A percentile compares a stretch with the other conserved stretches of the same genome.
Conservation (phyloP, 148 eudicot species). For the Fagopyrum esculentum region DNA sequence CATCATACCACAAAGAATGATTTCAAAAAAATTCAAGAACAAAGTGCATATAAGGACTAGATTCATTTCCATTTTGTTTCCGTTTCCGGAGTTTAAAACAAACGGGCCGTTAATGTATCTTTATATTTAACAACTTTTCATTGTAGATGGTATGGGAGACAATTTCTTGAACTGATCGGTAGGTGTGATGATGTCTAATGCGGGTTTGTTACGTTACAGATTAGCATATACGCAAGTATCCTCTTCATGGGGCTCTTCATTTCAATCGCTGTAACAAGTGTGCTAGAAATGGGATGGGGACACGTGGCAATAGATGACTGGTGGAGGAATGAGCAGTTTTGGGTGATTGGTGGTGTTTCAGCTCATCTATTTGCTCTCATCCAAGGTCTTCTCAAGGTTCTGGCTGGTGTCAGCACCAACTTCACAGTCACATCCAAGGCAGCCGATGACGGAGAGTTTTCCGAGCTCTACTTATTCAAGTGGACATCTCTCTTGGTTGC, state of each 20-base stretch:
- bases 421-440: conserved; percentile 95
- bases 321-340: conserved; percentile 99
- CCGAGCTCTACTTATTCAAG: conserved; percentile 82
- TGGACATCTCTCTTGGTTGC: conserved; percentile 89
- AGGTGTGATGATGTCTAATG: background rate
- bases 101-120: too few species aligned
- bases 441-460: conserved; percentile 76
- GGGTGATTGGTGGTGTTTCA: conserved; percentile 96
- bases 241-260: conserved; percentile 81
- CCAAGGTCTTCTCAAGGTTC: conserved; percentile 92
- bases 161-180: too few species aligned
- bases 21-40: too few species aligned
- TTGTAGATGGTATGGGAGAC: too few species aligned
- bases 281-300: conserved; percentile 96
- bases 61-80: too few species aligned
- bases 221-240: conserved; percentile 88
- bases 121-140: too few species aligned
- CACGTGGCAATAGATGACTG: conserved; percentile 75
- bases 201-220: conserved; percentile 34
- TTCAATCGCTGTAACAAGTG: conserved; percentile 75
- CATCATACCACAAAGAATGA: too few species aligned
- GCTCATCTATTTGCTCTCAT: conserved; percentile 86
- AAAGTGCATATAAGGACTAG: too few species aligned
- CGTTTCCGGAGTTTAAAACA: too few species aligned
- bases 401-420: conserved; percentile 88